Base-by-base conservation (phyloP, 1,139 yeast genomes). In the Saccharomyces uvarum region DNA sequence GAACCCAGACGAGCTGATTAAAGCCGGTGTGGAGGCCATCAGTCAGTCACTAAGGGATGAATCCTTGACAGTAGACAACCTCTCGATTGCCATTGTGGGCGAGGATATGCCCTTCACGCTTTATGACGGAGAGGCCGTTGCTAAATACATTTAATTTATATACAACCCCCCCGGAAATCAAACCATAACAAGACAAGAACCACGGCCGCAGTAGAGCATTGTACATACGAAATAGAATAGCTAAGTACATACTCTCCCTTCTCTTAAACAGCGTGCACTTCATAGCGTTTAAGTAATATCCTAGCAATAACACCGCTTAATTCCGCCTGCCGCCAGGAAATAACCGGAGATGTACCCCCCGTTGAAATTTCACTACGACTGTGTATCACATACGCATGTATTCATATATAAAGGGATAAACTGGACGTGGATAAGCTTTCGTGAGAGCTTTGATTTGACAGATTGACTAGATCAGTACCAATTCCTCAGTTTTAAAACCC, bases 31-130 rank as follows among this genome's bases (percentile, higher is more conserved):
- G 64, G 85, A 85, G 64, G 96, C 99, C 0, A 79, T 93, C 68
- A 84, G 97, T 72, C 99, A 93, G 67, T 91, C 99, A 0, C 78
- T 93, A 62, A 97, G 91, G 72, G 99, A 93, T 71, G 93, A 89
- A 67, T 97, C 93, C 70, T 80, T 93, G 70, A 89, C 85, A 44
- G 75, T 79, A 54, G 82, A 84, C 61, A 95, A 93, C 73, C 88
- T 98, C 21, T 86, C 96, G 8, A 88, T 93, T 61, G 93, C 96
- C 53, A 81, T 90, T 54, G 98, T 91, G 19, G 97, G 98, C 42
- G 79, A 82, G 61, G 96, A 84, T 63, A 77, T 79, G 51, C 79
- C 81, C 3, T 90, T 91, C 73, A 82, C 83, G 41, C 74, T 86
- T 56, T 85, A 87, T 63, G 98, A 93, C 62, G 96, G 90, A 62